Percentiles rank a stretch among this genome's conserved stretches.
Conservation (phyloP, 2,329 filamentous ascomycete genomes). For the Arthrobotrys conoides region DNA sequence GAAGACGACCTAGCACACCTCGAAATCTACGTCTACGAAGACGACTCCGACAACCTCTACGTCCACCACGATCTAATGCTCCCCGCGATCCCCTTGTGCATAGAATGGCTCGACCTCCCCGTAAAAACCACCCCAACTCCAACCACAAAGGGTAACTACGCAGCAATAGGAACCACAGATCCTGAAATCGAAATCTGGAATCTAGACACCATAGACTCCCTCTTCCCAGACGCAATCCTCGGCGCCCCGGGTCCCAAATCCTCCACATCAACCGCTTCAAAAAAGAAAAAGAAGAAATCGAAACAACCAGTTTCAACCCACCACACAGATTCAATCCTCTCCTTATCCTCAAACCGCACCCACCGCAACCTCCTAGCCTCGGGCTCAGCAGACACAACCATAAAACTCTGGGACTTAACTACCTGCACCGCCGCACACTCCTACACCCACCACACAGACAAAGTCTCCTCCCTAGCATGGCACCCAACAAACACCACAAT, state of each 20-base stretch:
- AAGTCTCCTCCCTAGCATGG: slow-evolving; percentile 97
- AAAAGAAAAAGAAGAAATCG: slow-evolving; percentile 85
- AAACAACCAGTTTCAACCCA: slow-evolving; percentile 79
- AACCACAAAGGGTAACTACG: slow-evolving; percentile 82
- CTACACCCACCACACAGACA: slow-evolving; percentile 90
- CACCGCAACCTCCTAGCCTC: slow-evolving; percentile 96
- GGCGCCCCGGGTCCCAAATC: slow-evolving; percentile 75
- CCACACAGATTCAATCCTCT: slow-evolving; percentile 93
- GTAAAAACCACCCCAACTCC: slow-evolving; percentile 76
- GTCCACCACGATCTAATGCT: slow-evolving; percentile 99
- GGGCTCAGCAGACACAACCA: slow-evolving; percentile 93
- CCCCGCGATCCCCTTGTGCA: slow-evolving; percentile 91
- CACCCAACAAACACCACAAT: slow-evolving; percentile 88
- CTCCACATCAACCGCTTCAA: slow-evolving; percentile 69
- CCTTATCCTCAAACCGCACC: slow-evolving; percentile 90
- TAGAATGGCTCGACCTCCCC: slow-evolving; percentile 96
- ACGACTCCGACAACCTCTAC: slow-evolving; percentile 94
- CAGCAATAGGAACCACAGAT: slow-evolving; percentile 96
- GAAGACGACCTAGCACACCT: slow-evolving; percentile 97
- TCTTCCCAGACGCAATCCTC: slow-evolving; percentile 97
- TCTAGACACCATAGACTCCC: slow-evolving; percentile 93
- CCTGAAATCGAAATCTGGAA: slow-evolving; percentile 99
- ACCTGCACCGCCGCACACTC: slow-evolving; percentile 94
- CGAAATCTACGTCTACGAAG: slow-evolving; percentile 98
- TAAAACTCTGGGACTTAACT: slow-evolving; percentile 97